phyloP scores from a whole-genome alignment of 192 early-diverging fungal species.

The Coemansia sp. region DNA sequence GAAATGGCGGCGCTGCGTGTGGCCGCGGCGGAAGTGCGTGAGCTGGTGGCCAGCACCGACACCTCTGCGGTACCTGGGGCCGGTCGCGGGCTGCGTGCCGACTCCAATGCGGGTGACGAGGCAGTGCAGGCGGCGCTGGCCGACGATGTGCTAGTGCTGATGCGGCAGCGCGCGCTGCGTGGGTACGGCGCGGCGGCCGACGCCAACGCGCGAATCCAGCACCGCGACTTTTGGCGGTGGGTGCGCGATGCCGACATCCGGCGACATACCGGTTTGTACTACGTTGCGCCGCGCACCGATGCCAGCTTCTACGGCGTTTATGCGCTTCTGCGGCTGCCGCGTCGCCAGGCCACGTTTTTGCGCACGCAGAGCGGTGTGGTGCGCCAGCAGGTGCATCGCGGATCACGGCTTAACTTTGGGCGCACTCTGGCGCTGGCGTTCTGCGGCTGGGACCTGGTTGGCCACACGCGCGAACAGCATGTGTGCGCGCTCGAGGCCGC shows the following conservation, averaged over 20 bases:
- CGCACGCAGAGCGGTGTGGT: constrained; percentile 10
- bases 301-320: constrained; percentile 41
- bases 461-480: constrained; percentile 50
- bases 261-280: constrained; percentile 48
- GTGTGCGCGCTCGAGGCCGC: constrained; percentile 59
- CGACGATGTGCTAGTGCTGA: constrained; percentile 76
- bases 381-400: background rate
- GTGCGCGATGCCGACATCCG: constrained; percentile 56
- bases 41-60: constrained; percentile 17
- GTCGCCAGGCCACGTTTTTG: constrained; percentile 54
- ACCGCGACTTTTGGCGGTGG: constrained; percentile 40
- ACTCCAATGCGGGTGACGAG: constrained; percentile 5
- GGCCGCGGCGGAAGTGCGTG: constrained; percentile 34
- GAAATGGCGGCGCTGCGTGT: constrained; percentile 33
- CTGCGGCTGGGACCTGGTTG: constrained; percentile 58
- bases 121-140: constrained; percentile 13
- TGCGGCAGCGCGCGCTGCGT: constrained; percentile 70
- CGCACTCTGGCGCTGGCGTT: constrained; percentile 57
- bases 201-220: constrained; percentile 34
- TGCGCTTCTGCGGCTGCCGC: constrained; percentile 38
- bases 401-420: constrained; percentile 32
- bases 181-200: constrained; percentile 81
- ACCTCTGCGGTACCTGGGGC: background rate
- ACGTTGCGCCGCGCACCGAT: constrained; percentile 44
- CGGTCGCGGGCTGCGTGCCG: background rate